Evolutionary conservation across 1,139 yeast genomes (phyloP), one percentile per base, ranked within the genome.

Genomic region (Starmera stellimalicola): DNA sequence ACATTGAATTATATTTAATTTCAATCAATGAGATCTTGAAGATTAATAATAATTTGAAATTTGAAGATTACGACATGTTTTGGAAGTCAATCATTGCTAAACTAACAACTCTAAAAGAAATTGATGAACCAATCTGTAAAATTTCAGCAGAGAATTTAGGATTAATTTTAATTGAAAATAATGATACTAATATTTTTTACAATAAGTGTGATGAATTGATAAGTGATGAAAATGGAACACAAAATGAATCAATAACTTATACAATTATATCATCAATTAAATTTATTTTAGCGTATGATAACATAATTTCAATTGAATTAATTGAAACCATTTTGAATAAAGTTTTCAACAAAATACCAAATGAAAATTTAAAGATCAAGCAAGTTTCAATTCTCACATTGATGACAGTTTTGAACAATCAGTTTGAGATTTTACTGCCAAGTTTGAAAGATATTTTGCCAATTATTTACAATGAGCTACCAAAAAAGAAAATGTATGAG

Each of bases 321-420:
- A 37, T 48, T 33, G 48, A 50, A 29, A 38, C 41, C 19, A 39
- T 38, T 32, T 38, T 40, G 30, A 31, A 33, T 35, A 50, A 40
- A 45, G 58, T 42, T 37, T 54, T 18, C 50, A 58, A 24, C 34
- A 54, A 33, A 57, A 62, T 46, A 54, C 60, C 37, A 62, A 65
- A 39, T 51, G 62, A 42, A 3, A 47, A 50, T 22, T 48, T 63
- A 28, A 46, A 44, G n/a, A 45, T 60, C 26, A 73, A 79, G 44
- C 81, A 76, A 49, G 63, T 73, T 16, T 70, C 80, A 2, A 61
- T 77, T 28, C 69, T 76, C 9, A 74, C 80, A 12, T 54, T 80
- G 33, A 67, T 76, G 11, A 68, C 82, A 5, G 77, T 77, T 0
- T 58, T 77, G 23, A 81, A 77, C 54, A 76, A 70, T 47, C 69